Percentiles rank a stretch among this genome's conserved stretches.
Conservation (phyloP, 2,329 filamentous ascomycete species). For the Periconia macrospinosa region DNA sequence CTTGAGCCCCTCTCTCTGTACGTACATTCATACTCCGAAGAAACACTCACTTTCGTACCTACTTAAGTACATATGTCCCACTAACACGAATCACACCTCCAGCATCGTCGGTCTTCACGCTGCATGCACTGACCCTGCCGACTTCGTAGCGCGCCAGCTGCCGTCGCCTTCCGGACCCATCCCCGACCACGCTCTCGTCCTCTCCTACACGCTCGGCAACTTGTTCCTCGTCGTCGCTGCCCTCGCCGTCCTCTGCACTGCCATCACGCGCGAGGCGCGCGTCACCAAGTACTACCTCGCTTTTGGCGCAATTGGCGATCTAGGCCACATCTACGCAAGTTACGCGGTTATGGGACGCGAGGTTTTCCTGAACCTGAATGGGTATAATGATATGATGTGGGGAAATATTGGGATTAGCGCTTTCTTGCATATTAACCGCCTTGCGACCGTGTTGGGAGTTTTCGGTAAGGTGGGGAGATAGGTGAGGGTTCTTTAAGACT, state of each 20-base stretch:
- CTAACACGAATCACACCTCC: conserved; percentile 1
- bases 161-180: conserved; percentile 11
- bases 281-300: conserved; percentile 27
- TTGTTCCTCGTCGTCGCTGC: conserved; percentile 24
- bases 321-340: conserved; percentile 27
- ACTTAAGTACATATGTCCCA: not conserved
- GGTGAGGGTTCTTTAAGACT: no score
- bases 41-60: not conserved
- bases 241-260: conserved; percentile 25
- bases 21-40: conserved; percentile 6
- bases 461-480: conserved; percentile 22
- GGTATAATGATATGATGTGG: conserved; percentile 29
- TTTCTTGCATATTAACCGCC: conserved; percentile 25
- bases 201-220: conserved; percentile 26
- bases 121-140: conserved; percentile 13
- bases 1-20: conserved; percentile 26
- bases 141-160: conserved; percentile 21
- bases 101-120: conserved; percentile 21
- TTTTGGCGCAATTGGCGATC: conserved; percentile 20
- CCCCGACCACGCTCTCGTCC: conserved; percentile 8
- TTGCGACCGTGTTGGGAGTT: conserved; percentile 21
- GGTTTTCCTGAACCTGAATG: conserved; percentile 24
- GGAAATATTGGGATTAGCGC: conserved; percentile 28
- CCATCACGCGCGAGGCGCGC: conserved; percentile 23
- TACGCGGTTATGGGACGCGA: conserved; percentile 24